Evolutionary conservation across 257 asterid genomes (phyloP), one percentile per base, ranked within the genome.

Genomic region (Solanum piurae): DNA sequence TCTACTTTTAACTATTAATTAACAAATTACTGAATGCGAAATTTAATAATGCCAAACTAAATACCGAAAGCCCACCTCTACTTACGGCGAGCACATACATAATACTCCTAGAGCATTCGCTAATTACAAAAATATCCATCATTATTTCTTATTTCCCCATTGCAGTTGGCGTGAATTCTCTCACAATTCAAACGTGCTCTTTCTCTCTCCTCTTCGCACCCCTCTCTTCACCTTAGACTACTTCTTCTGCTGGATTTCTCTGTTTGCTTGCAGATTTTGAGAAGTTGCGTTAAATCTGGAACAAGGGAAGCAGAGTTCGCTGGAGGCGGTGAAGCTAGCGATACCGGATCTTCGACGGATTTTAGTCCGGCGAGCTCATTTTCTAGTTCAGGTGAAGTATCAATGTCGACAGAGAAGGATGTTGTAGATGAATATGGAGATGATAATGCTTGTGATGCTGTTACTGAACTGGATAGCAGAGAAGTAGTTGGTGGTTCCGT

Each of bases 311-410:
- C 90, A 87, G 77, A 85, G 84, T 75, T 62, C 85, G 83, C 90
- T 90, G 91, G 31, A 91, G 89, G 89, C 37, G 85, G 88, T 83
- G 87, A 72, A 73, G 62, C 89, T 90, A 88, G 87, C 90, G 91
- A 92, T 92, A 94, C 79, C 88, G 55, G 93, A 82, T 79, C 85
- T 80, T 73, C 87, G 36, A 82, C 36, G 73, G 91, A 89, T 89
- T 49, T 84, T 49, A 94, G 89, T 29, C 89, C 87, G 79, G 87
- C 87, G 14, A 88, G 62, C 87, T 88, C 92, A 77, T 88, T 92
- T 18, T 87, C 92, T 74, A 92, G 92, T 88, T 91, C 98, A 44
- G 77, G 79, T 62, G 97, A 94, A 88, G 93, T 88, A 83, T 89
- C 95, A 58, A 86, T 91, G 79, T 90, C 89, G 86, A 68, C 87